These are phyloP conservation scores for Wickerhamiella hasegawae DNA, from an alignment of 805 yeast genomes.

Conservation along the genomic window DNA sequence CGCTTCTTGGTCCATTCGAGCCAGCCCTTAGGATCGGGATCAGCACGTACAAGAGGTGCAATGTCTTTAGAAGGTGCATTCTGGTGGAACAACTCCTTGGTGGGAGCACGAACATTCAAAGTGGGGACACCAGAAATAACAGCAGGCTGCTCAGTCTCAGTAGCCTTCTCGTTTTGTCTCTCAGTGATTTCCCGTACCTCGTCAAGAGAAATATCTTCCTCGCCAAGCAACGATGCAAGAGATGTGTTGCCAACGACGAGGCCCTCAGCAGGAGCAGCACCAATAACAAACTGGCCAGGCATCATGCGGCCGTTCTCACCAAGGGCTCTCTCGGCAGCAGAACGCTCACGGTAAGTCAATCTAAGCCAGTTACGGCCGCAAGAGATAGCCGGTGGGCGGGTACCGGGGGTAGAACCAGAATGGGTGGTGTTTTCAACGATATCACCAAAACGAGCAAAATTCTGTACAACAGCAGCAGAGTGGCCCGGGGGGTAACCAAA, in stretches of 20 bases:
- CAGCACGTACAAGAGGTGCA: too few species aligned
- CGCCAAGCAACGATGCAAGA: neutral
- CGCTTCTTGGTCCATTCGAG: slow-evolving; percentile 17
- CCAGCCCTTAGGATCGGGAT: slow-evolving; percentile 18
- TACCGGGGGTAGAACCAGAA: slow-evolving; percentile 18
- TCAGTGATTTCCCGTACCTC: too few species aligned
- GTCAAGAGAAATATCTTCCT: slow-evolving; percentile 3
- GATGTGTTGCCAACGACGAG: slow-evolving; percentile 4
- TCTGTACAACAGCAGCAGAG: slow-evolving; percentile 49
- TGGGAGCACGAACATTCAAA: neutral
- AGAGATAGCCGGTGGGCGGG: slow-evolving; percentile 40
- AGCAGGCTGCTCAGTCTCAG: too few species aligned
- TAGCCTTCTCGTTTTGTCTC: too few species aligned
- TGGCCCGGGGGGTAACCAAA: slow-evolving; percentile 78
- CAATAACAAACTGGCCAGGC: slow-evolving; percentile 42
- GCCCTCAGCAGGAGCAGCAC: slow-evolving; percentile 40
- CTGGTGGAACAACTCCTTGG: neutral
- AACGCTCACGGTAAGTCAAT: slow-evolving; percentile 59
- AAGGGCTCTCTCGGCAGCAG: slow-evolving; percentile 68
- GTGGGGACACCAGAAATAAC: too few species aligned
- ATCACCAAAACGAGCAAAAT: slow-evolving; percentile 64
- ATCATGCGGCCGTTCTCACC: slow-evolving; percentile 65
- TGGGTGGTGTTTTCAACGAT: slow-evolving; percentile 60
- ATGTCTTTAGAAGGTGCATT: too few species aligned
- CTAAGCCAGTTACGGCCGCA: slow-evolving; percentile 88